Evolutionary conservation across 306 rosid genomes (phyloP).

Genomic region (Gastrolobium bilobum): DNA sequence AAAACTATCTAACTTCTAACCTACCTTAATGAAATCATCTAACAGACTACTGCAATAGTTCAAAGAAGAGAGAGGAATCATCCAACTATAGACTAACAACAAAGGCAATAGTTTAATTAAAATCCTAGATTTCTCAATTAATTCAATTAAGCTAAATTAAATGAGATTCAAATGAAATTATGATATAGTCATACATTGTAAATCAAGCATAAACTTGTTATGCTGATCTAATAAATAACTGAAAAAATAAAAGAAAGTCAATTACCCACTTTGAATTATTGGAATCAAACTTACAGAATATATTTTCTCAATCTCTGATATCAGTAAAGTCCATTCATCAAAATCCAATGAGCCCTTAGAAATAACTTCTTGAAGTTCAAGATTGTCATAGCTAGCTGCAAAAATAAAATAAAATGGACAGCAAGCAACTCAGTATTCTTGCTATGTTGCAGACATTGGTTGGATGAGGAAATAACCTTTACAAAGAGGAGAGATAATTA

Average conservation of each 20-base stretch:
- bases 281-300: conserved; percentile 65
- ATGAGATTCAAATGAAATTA: conserved; percentile 11
- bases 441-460: conserved; percentile 31
- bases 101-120: not conserved
- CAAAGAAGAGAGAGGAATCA: not conserved
- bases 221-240: conserved; percentile 20
- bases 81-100: conserved; percentile 22
- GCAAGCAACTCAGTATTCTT: conserved; percentile 19
- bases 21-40: conserved; percentile 34
- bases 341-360: conserved; percentile 62
- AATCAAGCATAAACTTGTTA: conserved; percentile 3
- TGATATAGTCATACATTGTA: not conserved
- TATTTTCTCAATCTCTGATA: conserved; percentile 65
- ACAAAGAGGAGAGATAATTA: conserved; percentile 20
- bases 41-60: conserved; percentile 15
- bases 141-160: conserved; percentile 3
- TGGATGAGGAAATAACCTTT: conserved; percentile 17
- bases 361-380: conserved; percentile 55
- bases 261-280: conserved; percentile 18
- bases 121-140: conserved; percentile 21
- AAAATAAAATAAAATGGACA: conserved; percentile 35
- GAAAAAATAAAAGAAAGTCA: conserved; percentile 11
- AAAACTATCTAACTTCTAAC: conserved; percentile 27
- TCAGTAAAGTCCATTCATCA: conserved; percentile 74
- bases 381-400: conserved; percentile 65